Base-by-base conservation (phyloP, 2,329 filamentous ascomycete species). In the Anisogramma anomala region DNA sequence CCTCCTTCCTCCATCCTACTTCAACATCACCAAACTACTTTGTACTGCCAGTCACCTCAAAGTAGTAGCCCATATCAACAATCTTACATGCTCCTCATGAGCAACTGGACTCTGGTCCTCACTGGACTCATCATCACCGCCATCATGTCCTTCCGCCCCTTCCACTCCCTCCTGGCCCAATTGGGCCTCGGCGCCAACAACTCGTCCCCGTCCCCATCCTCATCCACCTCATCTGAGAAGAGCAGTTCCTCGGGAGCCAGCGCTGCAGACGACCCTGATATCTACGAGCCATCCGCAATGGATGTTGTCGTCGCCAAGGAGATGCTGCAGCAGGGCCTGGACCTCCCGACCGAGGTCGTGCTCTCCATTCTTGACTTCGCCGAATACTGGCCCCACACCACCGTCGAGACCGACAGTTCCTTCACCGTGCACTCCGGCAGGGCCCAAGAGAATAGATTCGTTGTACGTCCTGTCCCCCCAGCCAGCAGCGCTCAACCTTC, bases 351-450 rank as follows among this genome's bases (percentile, higher is more conserved):
- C 2, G 76, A 79, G 45, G 45, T 81, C 0, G 59, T 76, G 27
- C 68, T 79, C 50, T 53, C 56, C 33, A 66, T 81, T 33, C 56
- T 79, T 40, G 75, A 81, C 50, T 54, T 62, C 20, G 77, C 74
- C 41, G 74, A 79, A 55, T 80, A 79, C 55, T 81, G 77, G 76
- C 68, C 68, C 11, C 69, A 69, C 48, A 66, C 68, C 1, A 56
- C 59, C 1, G 46, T 59, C 33, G 53, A 58, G 36, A 60, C 51
- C 42, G 43, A 48, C 5, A 38, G 48, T 9, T 7, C 25, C 3
- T 19, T 44, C 22, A 26, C 18, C 3, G 38, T 41, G 8, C 19
- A 18, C 6, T 38, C 45, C 10, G 25, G 35, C 3, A 17, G 26
- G 5, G 33, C 11, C 0, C 15, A 36, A 3, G 62, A 67, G 47